Conservation (phyloP, 805 yeast genomes). For the Wickerhamomyces silvicola region DNA sequence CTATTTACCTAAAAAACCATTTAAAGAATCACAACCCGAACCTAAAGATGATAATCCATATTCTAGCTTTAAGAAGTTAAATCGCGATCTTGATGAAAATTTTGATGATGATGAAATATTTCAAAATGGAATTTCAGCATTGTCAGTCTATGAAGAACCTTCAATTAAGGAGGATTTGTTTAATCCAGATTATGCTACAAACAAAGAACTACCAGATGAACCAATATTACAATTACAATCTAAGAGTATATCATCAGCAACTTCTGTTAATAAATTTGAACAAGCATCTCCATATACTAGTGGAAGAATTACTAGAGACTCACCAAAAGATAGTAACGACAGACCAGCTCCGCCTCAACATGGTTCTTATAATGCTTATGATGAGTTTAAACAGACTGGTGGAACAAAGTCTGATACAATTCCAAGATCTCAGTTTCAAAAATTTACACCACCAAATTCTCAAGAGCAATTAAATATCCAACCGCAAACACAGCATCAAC, state of each 20-base stretch:
- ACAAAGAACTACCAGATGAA: conserved; percentile 5
- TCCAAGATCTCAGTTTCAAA: conserved; percentile 20
- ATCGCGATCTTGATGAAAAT: conserved; percentile 19
- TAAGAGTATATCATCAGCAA: conserved; percentile 10
- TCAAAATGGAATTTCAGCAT: conserved; percentile 19
- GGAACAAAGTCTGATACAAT: conserved; percentile 11
- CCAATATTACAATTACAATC: conserved; percentile 11
- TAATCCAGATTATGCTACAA: conserved; percentile 21
- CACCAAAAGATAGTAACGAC: no score
- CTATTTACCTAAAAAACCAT: conserved; percentile 5
- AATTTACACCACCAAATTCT: conserved; percentile 14
- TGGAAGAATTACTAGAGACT: conserved; percentile 4
- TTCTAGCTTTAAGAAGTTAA: conserved; percentile 1
- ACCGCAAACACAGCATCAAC: conserved; percentile 11
- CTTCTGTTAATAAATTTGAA: conserved; percentile 10
- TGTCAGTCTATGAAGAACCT: conserved; percentile 7
- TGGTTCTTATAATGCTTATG: conserved; percentile 1
- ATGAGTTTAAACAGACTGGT: no score
- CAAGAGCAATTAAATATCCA: conserved; percentile 12
- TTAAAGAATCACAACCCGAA: conserved; percentile 2
- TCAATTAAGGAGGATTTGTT: conserved; percentile 15
- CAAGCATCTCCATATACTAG: conserved; percentile 5
- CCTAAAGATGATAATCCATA: conserved; percentile 2
- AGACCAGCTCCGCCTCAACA: conserved; percentile 9
- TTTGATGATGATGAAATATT: conserved; percentile 23